A percentile compares a stretch with the other conserved stretches of the same genome.
phyloP scores from a whole-genome alignment of 225 moss, liverwort and hornwort species.

The Pleurozium schreberi region DNA sequence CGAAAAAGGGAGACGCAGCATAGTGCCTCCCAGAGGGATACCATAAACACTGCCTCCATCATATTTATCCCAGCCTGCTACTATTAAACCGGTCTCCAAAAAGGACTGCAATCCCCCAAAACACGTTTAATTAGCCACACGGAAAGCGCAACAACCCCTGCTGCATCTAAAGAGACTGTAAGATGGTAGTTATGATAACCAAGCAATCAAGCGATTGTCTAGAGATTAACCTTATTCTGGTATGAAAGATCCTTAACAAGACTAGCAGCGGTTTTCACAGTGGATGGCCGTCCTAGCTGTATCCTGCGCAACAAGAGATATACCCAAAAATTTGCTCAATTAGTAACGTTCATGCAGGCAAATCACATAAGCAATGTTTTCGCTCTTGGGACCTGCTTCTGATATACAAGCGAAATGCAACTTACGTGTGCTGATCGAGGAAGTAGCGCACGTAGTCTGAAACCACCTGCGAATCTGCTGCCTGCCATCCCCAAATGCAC shows the following conservation, averaged over 20 bases:
- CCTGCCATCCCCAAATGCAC: constrained; percentile 30
- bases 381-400: neutral
- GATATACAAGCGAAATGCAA: neutral
- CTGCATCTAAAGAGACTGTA: neutral
- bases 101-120: constrained; percentile 39
- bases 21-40: constrained; percentile 87
- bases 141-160: neutral
- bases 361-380: neutral
- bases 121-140: neutral
- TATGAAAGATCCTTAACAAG: constrained; percentile 77
- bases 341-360: neutral
- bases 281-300: constrained; percentile 61
- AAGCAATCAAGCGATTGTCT: neutral
- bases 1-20: constrained; percentile 76
- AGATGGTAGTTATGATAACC: neutral
- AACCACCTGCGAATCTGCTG: constrained; percentile 91
- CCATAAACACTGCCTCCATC: constrained; percentile 85
- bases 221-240: constrained; percentile 70
- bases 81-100: constrained; percentile 85
- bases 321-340: neutral
- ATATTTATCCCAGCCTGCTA: constrained; percentile 97
- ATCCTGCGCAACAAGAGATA: constrained; percentile 39
- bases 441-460: constrained; percentile 94
- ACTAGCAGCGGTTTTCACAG: constrained; percentile 80
- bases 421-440: constrained; percentile 85